These are phyloP conservation scores for Podospora bellae-mahoneyi DNA, from an alignment of 495 filamentous ascomycete species.

Conservation along the genomic window DNA sequence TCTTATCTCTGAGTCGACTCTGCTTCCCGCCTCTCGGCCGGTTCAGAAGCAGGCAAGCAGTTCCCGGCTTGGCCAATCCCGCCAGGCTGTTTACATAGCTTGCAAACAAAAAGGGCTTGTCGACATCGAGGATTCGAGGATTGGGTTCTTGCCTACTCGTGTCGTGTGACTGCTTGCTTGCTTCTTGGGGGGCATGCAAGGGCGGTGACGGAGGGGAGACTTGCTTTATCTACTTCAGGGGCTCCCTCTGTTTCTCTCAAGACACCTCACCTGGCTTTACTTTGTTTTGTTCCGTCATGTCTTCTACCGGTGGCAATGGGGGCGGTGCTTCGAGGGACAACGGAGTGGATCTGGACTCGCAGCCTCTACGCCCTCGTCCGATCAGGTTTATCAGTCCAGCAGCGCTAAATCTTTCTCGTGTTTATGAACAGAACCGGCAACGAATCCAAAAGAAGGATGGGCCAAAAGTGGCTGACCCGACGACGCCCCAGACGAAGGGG, in stretches of 20 bases:
- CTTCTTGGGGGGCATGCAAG: constrained; percentile 3
- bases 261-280: background rate
- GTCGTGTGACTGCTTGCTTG: background rate
- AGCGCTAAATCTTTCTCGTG: constrained; percentile 53
- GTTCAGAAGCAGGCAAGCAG: constrained; percentile 3
- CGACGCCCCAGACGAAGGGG: constrained; percentile 45
- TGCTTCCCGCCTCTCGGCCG: constrained; percentile 18
- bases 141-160: background rate
- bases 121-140: constrained; percentile 4
- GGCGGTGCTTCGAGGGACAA: constrained; percentile 21
- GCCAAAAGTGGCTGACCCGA: constrained; percentile 39
- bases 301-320: constrained; percentile 17
- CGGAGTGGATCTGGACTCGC: background rate
- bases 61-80: constrained; percentile 16
- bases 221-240: constrained; percentile 3
- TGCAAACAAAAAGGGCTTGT: constrained; percentile 17
- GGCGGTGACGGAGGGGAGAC: constrained; percentile 6
- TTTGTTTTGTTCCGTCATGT: constrained; percentile 23
- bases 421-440: constrained; percentile 54
- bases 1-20: constrained; percentile 13
- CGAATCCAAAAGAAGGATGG: constrained; percentile 43
- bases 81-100: constrained; percentile 2
- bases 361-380: constrained; percentile 23
- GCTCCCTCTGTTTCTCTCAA: background rate
- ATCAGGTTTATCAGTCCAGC: constrained; percentile 44